A percentile compares a stretch with the other conserved stretches of the same genome.
Evolutionary conservation across 2,329 filamentous ascomycete genomes (phyloP).

Genomic region (Exophiala sp.): DNA sequence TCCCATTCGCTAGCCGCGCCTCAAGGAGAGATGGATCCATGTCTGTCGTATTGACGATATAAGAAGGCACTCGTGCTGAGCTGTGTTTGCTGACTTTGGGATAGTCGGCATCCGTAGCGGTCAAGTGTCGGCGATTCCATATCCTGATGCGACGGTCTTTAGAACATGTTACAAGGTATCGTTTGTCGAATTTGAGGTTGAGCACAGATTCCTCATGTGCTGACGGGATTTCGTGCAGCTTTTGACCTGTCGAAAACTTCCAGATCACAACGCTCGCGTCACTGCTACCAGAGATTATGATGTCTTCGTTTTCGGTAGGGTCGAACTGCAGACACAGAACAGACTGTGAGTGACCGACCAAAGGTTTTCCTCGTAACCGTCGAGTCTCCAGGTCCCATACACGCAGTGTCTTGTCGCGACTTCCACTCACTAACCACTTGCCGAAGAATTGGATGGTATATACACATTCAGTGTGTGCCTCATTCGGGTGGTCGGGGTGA

Average conservation of each 20-base stretch:
- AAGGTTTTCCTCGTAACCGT: conserved; percentile 68
- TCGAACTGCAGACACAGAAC: conserved; percentile 96
- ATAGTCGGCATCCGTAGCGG: conserved; percentile 44
- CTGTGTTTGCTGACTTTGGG: conserved; percentile 32
- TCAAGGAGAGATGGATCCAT: conserved; percentile 42
- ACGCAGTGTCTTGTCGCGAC: conserved; percentile 79
- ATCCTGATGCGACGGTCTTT: conserved; percentile 97
- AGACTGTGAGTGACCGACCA: conserved; percentile 76
- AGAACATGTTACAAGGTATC: conserved; percentile 91
- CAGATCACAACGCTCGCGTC: conserved; percentile 88
- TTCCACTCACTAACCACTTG: conserved; percentile 87
- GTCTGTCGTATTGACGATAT: conserved; percentile 51
- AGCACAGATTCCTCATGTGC: conserved; percentile 89
- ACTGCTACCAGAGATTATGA: conserved; percentile 93
- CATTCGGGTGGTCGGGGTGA: conserved; percentile 72
- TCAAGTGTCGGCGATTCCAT: conserved; percentile 76
- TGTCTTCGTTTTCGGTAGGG: conserved; percentile 76
- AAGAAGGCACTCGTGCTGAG: conserved; percentile 45
- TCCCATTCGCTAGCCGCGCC: conserved; percentile 40
- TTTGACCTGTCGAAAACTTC: conserved; percentile 85
- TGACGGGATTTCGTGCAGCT: conserved; percentile 69
- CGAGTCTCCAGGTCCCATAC: conserved; percentile 86
- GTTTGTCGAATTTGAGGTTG: conserved; percentile 86
- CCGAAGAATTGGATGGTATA: conserved; percentile 89
- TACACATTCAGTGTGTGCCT: conserved; percentile 88